These are phyloP conservation scores for Gloeostereum incarnatum DNA, from an alignment of 768 basidiomycete genomes.

Conservation along the genomic window DNA sequence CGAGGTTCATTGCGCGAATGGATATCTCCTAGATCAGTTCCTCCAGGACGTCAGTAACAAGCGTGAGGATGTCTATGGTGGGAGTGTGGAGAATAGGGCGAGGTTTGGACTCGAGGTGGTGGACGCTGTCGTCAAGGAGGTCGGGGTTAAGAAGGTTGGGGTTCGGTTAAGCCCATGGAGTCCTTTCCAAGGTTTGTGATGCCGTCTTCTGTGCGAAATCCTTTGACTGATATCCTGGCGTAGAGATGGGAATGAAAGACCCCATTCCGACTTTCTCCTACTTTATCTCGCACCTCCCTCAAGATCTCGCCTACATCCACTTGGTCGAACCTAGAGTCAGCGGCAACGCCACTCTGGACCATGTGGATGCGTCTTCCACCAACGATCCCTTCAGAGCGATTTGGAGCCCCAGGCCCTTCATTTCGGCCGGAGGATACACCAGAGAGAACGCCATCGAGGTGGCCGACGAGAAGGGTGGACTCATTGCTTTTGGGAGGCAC, in stretches of 20 bases:
- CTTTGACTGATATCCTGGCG: conserved; percentile 3
- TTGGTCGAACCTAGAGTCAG: background rate
- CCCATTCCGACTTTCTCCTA: conserved; percentile 13
- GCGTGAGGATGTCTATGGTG: conserved; percentile 50
- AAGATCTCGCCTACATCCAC: background rate
- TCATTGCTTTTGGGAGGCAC: conserved; percentile 24
- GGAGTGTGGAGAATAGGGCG: conserved; percentile 38
- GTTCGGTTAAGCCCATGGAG: conserved; percentile 36
- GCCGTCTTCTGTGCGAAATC: background rate
- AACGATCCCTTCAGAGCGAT: conserved; percentile 20
- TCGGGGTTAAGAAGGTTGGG: conserved; percentile 33
- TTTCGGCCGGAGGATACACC: conserved; percentile 24
- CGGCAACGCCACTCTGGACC: background rate
- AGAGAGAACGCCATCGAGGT: conserved; percentile 18
- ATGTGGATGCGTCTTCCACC: conserved; percentile 1
- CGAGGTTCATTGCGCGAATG: conserved; percentile 18
- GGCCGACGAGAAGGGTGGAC: conserved; percentile 15
- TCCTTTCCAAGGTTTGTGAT: conserved; percentile 17
- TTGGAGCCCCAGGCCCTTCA: conserved; percentile 19
- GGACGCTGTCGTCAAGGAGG: conserved; percentile 28
- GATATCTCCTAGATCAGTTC: conserved; percentile 39
- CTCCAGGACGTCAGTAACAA: conserved; percentile 31
- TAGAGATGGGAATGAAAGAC: background rate
- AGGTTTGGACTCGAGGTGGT: conserved; percentile 39
- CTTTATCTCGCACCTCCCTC: conserved; percentile 2